Evolutionary conservation across 805 yeast species (phyloP).

Genomic region (Vanderwaltozyma yarrowii): DNA sequence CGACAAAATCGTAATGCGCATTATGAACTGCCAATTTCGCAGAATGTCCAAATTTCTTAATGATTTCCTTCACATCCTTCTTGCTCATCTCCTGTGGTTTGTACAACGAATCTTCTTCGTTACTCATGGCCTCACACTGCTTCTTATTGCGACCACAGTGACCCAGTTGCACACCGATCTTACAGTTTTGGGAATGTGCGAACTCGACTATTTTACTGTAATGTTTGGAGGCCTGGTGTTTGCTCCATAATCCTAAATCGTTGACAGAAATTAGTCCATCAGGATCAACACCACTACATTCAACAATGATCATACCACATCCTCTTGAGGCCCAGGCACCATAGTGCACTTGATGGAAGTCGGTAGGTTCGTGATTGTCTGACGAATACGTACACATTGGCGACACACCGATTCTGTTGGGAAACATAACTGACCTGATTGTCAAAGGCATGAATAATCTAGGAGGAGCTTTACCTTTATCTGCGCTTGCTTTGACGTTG

Average conservation of each 20-base stretch:
- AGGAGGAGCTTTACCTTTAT: conserved; percentile 21
- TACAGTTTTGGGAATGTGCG: conserved; percentile 35
- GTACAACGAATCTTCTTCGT: conserved; percentile 23
- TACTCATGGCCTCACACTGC: not conserved
- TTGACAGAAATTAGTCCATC: conserved; percentile 36
- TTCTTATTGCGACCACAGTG: conserved; percentile 50
- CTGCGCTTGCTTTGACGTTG: not conserved
- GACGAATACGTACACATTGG: conserved; percentile 49
- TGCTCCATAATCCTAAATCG: conserved; percentile 42
- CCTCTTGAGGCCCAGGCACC: conserved; percentile 40
- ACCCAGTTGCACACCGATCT: conserved; percentile 43
- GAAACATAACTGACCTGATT: conserved; percentile 32
- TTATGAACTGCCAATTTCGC: conserved; percentile 40
- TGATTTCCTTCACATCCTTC: conserved; percentile 33
- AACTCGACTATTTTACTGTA: conserved; percentile 34
- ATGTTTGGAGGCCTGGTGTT: conserved; percentile 34
- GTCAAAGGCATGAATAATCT: conserved; percentile 35
- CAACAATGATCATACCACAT: conserved; percentile 39
- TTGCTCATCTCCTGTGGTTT: conserved; percentile 36
- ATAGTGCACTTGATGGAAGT: conserved; percentile 41
- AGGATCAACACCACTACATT: conserved; percentile 34
- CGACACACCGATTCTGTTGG: conserved; percentile 45
- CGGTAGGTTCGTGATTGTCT: conserved; percentile 33
- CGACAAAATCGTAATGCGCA: conserved; percentile 51
- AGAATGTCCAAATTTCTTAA: conserved; percentile 35